phyloP scores from a whole-genome alignment of 2,329 filamentous ascomycete genomes.

The Xylaria sp. region DNA sequence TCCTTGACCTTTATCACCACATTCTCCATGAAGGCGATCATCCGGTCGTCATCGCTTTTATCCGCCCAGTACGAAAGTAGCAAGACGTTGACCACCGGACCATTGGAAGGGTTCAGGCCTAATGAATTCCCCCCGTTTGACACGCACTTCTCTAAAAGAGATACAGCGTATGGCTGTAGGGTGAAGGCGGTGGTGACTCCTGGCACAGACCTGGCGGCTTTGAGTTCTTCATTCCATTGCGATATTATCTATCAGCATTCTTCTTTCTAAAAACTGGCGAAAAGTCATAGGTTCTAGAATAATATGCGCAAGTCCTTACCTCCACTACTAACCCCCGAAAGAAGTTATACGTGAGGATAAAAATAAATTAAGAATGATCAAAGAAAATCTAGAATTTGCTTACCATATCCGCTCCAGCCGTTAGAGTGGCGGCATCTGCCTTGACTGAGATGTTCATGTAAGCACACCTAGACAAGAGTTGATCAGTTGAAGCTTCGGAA shows the following conservation, averaged over 20 bases:
- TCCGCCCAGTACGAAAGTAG: constrained; percentile 7
- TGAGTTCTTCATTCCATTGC: constrained; percentile 5
- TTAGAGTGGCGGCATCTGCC: constrained; percentile 11
- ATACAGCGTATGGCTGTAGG: constrained; percentile 24
- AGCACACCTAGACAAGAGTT: not conserved
- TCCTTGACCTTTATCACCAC: constrained; percentile 2
- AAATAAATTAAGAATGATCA: too few species aligned
- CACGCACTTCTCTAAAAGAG: constrained; percentile 16
- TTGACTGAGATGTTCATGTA: constrained; percentile 22
- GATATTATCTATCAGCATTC: too few species aligned
- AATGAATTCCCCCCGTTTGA: constrained; percentile 23
- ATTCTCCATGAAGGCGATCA: constrained; percentile 5
- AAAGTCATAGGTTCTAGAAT: too few species aligned
- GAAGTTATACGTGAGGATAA: too few species aligned
- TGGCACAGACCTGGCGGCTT: constrained; percentile 19
- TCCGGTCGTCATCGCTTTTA: constrained; percentile 5
- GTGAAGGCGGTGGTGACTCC: constrained; percentile 23
- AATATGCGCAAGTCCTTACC: too few species aligned
- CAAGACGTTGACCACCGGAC: constrained; percentile 5
- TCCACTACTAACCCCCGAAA: too few species aligned
- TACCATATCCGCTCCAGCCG: constrained; percentile 12
- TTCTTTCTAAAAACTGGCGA: too few species aligned
- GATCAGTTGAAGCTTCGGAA: too few species aligned
- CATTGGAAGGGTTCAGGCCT: constrained; percentile 13
- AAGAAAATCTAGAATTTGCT: not conserved